These are phyloP conservation scores for Claviceps citrina DNA, from an alignment of 2,329 filamentous ascomycete genomes.

Conservation along the genomic window DNA sequence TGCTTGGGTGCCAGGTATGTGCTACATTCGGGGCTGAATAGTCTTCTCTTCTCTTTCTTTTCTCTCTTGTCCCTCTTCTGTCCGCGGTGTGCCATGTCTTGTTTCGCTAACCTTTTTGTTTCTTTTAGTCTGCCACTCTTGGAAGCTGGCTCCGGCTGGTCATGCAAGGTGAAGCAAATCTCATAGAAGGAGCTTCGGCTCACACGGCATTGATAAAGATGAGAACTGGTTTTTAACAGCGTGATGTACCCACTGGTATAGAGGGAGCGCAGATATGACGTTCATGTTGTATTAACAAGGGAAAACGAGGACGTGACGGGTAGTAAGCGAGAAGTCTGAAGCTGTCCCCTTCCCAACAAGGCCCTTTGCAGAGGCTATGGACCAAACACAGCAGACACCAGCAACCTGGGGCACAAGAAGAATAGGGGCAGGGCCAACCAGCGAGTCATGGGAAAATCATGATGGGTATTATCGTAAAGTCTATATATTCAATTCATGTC, in stretches of 20 bases:
- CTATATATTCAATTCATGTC: neutral
- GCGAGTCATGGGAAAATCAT: neutral
- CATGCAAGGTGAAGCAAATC: slow-evolving; percentile 70
- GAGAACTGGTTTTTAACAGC: too few species aligned
- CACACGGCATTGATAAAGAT: neutral
- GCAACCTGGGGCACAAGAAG: too few species aligned
- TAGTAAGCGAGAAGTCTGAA: too few species aligned
- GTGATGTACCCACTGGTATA: neutral
- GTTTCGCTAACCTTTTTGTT: slow-evolving; percentile 7
- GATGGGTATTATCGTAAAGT: neutral
- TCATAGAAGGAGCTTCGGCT: slow-evolving; percentile 25
- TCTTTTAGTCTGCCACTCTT: slow-evolving; percentile 63
- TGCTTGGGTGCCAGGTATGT: slow-evolving; percentile 86
- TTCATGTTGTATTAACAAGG: neutral
- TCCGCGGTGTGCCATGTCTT: neutral
- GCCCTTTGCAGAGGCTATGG: too few species aligned
- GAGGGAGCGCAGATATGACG: neutral
- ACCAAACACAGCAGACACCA: too few species aligned
- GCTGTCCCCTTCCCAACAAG: too few species aligned
- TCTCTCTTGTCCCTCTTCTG: neutral
- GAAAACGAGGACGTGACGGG: neutral
- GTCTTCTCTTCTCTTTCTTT: neutral
- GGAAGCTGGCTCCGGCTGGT: slow-evolving; percentile 70
- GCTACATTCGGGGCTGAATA: too few species aligned
- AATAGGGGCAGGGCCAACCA: neutral